These are phyloP conservation scores for Ramularia collo-cygni DNA, from an alignment of 2,329 filamentous ascomycete genomes.

Conservation along the genomic window DNA sequence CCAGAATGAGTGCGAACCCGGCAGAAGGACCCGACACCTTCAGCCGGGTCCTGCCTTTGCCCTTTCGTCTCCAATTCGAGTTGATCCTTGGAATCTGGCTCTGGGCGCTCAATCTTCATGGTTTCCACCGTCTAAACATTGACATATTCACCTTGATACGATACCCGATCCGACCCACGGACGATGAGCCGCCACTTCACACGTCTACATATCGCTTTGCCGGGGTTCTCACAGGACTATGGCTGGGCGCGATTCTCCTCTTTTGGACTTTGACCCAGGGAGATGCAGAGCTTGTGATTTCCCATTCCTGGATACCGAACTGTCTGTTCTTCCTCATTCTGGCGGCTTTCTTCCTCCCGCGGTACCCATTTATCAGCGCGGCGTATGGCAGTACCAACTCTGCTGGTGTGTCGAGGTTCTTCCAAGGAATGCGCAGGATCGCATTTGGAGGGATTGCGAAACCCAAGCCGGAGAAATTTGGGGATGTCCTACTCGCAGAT, in stretches of 20 bases:
- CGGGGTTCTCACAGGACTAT: slow-evolving; percentile 64
- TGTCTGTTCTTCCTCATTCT: slow-evolving; percentile 64
- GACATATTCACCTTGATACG: slow-evolving; percentile 60
- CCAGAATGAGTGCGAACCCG: slow-evolving; percentile 12
- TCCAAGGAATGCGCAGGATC: slow-evolving; percentile 69
- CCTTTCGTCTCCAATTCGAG: slow-evolving; percentile 81
- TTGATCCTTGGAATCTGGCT: slow-evolving; percentile 87
- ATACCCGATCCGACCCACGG: slow-evolving; percentile 69
- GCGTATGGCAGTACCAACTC: slow-evolving; percentile 33
- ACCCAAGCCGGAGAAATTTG: slow-evolving; percentile 83
- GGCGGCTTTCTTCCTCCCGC: slow-evolving; percentile 63
- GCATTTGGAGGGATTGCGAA: slow-evolving; percentile 80
- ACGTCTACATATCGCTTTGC: slow-evolving; percentile 81
- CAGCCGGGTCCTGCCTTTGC: slow-evolving; percentile 78
- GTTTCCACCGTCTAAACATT: slow-evolving; percentile 71
- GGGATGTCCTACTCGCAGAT: slow-evolving; percentile 88
- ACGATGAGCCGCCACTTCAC: slow-evolving; percentile 63
- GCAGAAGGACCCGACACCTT: slow-evolving; percentile 64
- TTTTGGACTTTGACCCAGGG: slow-evolving; percentile 81
- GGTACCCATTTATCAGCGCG: slow-evolving; percentile 9
- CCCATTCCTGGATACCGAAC: slow-evolving; percentile 80
- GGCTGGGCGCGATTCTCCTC: slow-evolving; percentile 62
- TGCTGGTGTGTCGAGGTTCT: slow-evolving; percentile 62
- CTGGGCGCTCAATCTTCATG: slow-evolving; percentile 89
- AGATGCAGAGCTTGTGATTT: slow-evolving; percentile 59